Conservation (phyloP, 2,329 filamentous ascomycete genomes). For the Fusarium nurragi region DNA sequence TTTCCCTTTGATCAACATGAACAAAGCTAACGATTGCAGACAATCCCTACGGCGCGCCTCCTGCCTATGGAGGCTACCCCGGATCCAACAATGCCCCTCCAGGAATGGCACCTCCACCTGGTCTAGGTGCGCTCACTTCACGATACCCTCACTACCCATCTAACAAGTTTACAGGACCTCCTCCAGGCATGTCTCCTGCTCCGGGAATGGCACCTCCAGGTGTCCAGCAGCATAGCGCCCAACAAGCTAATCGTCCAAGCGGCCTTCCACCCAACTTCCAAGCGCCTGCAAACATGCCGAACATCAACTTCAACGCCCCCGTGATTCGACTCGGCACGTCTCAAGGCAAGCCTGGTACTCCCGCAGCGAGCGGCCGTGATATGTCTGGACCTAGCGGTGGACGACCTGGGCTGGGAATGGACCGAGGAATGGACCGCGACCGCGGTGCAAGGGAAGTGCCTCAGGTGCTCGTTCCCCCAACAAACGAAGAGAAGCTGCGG, state of each 20-base stretch:
- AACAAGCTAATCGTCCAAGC: conserved; percentile 81
- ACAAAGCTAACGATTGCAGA: conserved; percentile 36
- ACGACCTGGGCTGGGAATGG: conserved; percentile 66
- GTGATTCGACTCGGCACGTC: conserved; percentile 92
- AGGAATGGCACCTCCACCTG: conserved; percentile 80
- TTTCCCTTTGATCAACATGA: background rate
- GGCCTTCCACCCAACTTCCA: conserved; percentile 86
- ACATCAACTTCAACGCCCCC: conserved; percentile 97
- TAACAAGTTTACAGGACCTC: conserved; percentile 64
- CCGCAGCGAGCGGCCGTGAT: conserved; percentile 56
- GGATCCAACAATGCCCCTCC: conserved; percentile 65
- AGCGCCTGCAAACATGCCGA: conserved; percentile 89
- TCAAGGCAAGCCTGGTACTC: conserved; percentile 66
- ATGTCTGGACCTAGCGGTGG: conserved; percentile 49
- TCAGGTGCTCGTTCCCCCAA: conserved; percentile 81
- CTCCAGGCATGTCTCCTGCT: conserved; percentile 81
- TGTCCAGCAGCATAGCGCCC: conserved; percentile 76
- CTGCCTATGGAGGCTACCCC: conserved; percentile 77
- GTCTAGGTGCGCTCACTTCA: conserved; percentile 72
- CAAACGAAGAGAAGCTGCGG: conserved; percentile 87
- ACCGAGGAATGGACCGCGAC: conserved; percentile 72
- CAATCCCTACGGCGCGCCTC: conserved; percentile 77
- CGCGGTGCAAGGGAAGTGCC: conserved; percentile 74
- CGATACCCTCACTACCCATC: conserved; percentile 4
- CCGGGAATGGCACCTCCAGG: conserved; percentile 84